These are phyloP conservation scores for Priceomyces castillae DNA, from an alignment of 805 yeast species.

Conservation along the genomic window DNA sequence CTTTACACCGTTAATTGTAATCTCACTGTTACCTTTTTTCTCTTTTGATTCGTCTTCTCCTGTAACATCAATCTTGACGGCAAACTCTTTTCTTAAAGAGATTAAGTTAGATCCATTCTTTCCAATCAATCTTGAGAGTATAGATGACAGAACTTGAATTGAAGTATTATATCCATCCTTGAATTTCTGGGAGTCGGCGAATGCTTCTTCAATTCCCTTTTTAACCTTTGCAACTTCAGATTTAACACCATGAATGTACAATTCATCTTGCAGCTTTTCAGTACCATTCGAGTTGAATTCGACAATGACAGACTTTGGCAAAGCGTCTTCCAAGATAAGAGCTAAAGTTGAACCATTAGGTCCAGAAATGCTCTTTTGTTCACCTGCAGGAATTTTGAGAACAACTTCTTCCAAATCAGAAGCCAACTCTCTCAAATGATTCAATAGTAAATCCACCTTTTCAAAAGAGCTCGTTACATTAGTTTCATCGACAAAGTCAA, in stretches of 20 bases:
- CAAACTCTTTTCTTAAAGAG: slow-evolving; percentile 66
- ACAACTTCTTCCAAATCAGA: slow-evolving; percentile 48
- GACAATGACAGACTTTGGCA: slow-evolving; percentile 41
- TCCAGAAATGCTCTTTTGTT: slow-evolving; percentile 61
- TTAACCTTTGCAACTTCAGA: slow-evolving; percentile 55
- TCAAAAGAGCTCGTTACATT: slow-evolving; percentile 57
- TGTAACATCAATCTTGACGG: slow-evolving; percentile 72
- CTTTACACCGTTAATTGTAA: slow-evolving; percentile 73
- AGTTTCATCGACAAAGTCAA: slow-evolving; percentile 68
- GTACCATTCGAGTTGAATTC: slow-evolving; percentile 43
- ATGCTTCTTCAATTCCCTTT: slow-evolving; percentile 49
- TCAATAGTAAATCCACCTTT: slow-evolving; percentile 53
- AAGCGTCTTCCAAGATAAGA: slow-evolving; percentile 36
- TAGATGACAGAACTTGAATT: slow-evolving; percentile 60
- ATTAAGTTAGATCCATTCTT: slow-evolving; percentile 77
- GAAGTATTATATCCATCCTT: slow-evolving; percentile 33
- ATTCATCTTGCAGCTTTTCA: slow-evolving; percentile 45
- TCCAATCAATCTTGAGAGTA: slow-evolving; percentile 83
- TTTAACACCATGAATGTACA: slow-evolving; percentile 69
- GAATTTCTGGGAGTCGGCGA: slow-evolving; percentile 52
- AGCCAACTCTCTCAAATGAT: slow-evolving; percentile 57
- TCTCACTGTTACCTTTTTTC: slow-evolving; percentile 38
- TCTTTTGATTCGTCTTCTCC: slow-evolving; percentile 41
- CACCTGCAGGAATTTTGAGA: slow-evolving; percentile 49
- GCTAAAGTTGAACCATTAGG: slow-evolving; percentile 59